phyloP scores from a whole-genome alignment of 176 grass and related monocot genomes.

The Ananas comosus region DNA sequence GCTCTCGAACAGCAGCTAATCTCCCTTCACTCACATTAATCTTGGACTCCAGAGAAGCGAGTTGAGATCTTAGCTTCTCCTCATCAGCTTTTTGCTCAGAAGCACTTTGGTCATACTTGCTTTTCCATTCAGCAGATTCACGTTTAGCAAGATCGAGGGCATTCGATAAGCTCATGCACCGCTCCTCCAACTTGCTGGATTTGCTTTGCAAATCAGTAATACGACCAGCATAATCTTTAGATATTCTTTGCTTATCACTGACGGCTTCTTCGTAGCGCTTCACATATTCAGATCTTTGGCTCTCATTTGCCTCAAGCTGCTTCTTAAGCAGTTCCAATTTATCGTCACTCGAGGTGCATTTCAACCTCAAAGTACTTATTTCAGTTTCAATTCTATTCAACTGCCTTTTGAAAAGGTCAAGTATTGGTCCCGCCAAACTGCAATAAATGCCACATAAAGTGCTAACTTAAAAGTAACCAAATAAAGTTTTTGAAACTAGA shows the following conservation, averaged over 20 bases:
- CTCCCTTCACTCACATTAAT: conserved; percentile 83
- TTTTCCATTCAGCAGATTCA: conserved; percentile 72
- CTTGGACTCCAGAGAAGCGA: conserved; percentile 66
- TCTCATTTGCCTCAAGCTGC: conserved; percentile 82
- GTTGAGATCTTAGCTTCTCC: conserved; percentile 66
- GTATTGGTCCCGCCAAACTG: conserved; percentile 68
- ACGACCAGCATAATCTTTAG: conserved; percentile 64
- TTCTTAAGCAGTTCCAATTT: conserved; percentile 66
- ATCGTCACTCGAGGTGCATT: conserved; percentile 83
- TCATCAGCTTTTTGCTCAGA: conserved; percentile 73
- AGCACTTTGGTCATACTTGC: conserved; percentile 44
- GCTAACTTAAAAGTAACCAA: no score
- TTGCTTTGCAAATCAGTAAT: conserved; percentile 72
- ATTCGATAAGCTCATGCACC: conserved; percentile 50
- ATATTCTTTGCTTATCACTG: conserved; percentile 90
- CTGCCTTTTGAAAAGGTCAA: conserved; percentile 82
- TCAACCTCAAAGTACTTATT: conserved; percentile 60
- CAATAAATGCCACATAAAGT: conserved; percentile 10
- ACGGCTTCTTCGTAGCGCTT: conserved; percentile 80
- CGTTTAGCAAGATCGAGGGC: conserved; percentile 58
- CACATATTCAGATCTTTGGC: conserved; percentile 70
- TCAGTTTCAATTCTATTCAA: conserved; percentile 69
- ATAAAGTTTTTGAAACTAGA: no score
- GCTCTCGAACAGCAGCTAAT: conserved; percentile 77
- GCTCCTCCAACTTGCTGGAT: conserved; percentile 81